These are phyloP conservation scores for Rhinocladiella mackenziei DNA, from an alignment of 2,329 filamentous ascomycete species.

Conservation along the genomic window DNA sequence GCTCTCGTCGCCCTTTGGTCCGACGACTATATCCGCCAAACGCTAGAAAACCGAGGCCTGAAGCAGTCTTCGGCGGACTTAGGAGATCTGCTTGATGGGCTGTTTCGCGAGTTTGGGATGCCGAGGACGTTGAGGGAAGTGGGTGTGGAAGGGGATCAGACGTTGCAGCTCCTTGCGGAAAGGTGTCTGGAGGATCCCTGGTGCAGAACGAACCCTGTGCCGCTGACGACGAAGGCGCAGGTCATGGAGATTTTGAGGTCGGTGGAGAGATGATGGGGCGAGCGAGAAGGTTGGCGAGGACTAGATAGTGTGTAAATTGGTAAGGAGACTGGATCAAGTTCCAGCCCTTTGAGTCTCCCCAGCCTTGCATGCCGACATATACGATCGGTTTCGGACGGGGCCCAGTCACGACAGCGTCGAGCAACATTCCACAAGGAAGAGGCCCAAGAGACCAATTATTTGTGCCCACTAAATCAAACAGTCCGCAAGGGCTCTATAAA, in stretches of 20 bases:
- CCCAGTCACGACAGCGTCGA: too few relatives aligned
- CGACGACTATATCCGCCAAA: constrained; percentile 15
- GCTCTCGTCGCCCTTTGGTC: constrained; percentile 17
- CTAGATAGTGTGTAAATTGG: too few relatives aligned
- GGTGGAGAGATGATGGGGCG: constrained; percentile 5
- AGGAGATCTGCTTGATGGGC: constrained; percentile 18
- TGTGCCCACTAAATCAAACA: not conserved
- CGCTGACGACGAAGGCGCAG: too few relatives aligned
- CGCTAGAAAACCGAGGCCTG: constrained; percentile 5
- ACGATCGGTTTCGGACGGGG: not conserved
- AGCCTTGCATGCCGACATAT: too few relatives aligned
- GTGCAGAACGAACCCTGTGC: too few relatives aligned
- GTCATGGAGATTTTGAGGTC: constrained; percentile 21
- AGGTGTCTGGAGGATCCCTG: constrained; percentile 19
- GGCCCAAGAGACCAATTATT: too few relatives aligned
- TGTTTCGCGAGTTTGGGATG: constrained; percentile 23
- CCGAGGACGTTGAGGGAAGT: constrained; percentile 22
- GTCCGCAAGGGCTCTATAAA: not conserved
- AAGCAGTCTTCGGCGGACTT: constrained; percentile 14
- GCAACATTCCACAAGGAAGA: too few relatives aligned
- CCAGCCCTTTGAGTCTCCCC: too few relatives aligned
- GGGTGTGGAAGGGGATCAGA: constrained; percentile 14
- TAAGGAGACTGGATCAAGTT: too few relatives aligned
- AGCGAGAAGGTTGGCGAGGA: not conserved
- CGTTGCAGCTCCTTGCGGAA: constrained; percentile 11